Percentiles rank a stretch among this genome's conserved stretches.
Evolutionary conservation across 805 yeast species (phyloP).

Genomic region (Candida vartiovaarae): DNA sequence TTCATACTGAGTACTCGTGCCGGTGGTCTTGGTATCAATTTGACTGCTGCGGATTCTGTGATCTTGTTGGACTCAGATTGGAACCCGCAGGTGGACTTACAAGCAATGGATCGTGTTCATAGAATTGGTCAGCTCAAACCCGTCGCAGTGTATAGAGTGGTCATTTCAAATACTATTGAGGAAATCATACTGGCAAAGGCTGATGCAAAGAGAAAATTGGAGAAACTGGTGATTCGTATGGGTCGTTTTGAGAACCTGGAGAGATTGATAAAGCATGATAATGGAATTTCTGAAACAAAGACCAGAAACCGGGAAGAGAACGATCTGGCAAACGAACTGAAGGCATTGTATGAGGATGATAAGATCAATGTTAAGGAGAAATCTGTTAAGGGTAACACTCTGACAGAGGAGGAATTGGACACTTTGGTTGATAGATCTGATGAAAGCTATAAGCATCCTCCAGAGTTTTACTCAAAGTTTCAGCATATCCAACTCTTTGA

Average conservation of each 20-base stretch:
- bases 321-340: slow-evolving; percentile 33
- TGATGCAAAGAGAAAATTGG: slow-evolving; percentile 71
- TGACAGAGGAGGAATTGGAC: slow-evolving; percentile 33
- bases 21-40: slow-evolving; percentile 89
- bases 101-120: slow-evolving; percentile 94
- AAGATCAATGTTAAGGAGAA: slow-evolving; percentile 23
- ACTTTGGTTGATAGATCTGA: slow-evolving; percentile 44
- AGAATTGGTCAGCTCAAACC: slow-evolving; percentile 87
- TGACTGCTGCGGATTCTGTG: slow-evolving; percentile 84
- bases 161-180: slow-evolving; percentile 75
- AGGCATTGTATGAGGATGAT: slow-evolving; percentile 33
- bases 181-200: slow-evolving; percentile 75
- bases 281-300: slow-evolving; percentile 15
- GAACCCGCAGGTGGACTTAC: slow-evolving; percentile 96
- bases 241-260: slow-evolving; percentile 47
- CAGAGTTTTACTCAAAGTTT: slow-evolving; percentile 18
- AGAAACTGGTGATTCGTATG: slow-evolving; percentile 63
- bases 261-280: slow-evolving; percentile 29
- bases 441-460: slow-evolving; percentile 31
- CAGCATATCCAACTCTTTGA: slow-evolving; percentile 34
- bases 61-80: slow-evolving; percentile 89
- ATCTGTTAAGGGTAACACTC: slow-evolving; percentile 16
- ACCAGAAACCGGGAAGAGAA: slow-evolving; percentile 21
- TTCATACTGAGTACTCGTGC: slow-evolving; percentile 87
- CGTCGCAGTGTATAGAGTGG: slow-evolving; percentile 72